phyloP scores from a whole-genome alignment of 2,329 filamentous ascomycete species.

The Aspergillus sp. region DNA sequence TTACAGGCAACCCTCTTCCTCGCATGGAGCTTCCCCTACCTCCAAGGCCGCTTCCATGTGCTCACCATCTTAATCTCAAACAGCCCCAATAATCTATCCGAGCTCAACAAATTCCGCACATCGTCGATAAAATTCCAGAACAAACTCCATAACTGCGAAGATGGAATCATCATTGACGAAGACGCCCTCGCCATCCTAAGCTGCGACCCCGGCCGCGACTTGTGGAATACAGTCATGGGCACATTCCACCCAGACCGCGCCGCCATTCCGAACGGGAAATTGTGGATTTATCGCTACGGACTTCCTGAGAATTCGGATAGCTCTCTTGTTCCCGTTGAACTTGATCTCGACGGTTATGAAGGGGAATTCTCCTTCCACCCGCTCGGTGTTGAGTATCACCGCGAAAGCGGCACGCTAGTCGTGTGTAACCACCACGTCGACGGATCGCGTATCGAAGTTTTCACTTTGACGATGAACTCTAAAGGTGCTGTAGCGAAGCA shows the following conservation, averaged over 20 bases:
- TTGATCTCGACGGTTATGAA: background rate
- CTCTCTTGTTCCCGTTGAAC: constrained; percentile 6
- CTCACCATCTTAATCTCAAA: no score
- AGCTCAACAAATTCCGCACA: constrained; percentile 8
- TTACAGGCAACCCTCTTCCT: no score
- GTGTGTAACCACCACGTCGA: constrained; percentile 16
- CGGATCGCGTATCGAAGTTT: constrained; percentile 17
- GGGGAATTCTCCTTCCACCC: constrained; percentile 15
- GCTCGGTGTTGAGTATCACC: constrained; percentile 18
- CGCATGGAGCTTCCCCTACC: no score
- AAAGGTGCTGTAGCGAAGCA: constrained; percentile 3
- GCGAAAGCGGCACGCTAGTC: constrained; percentile 9
- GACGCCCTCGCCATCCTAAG: constrained; percentile 9
- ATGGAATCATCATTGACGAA: constrained; percentile 8
- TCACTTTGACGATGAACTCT: constrained; percentile 10
- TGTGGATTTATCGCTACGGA: constrained; percentile 9
- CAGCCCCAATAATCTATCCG: background rate
- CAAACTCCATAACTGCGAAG: constrained; percentile 20
- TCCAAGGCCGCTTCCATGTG: no score
- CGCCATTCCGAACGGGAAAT: constrained; percentile 14
- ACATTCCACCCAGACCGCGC: constrained; percentile 12
- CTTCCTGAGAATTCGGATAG: background rate
- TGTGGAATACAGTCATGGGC: constrained; percentile 17
- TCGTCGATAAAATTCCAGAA: constrained; percentile 10
- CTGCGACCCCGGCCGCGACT: constrained; percentile 11